Percentiles rank a stretch among this genome's conserved stretches.
Conservation (phyloP, 352 stramenopile species). For the Globisporangium barbulae region DNA sequence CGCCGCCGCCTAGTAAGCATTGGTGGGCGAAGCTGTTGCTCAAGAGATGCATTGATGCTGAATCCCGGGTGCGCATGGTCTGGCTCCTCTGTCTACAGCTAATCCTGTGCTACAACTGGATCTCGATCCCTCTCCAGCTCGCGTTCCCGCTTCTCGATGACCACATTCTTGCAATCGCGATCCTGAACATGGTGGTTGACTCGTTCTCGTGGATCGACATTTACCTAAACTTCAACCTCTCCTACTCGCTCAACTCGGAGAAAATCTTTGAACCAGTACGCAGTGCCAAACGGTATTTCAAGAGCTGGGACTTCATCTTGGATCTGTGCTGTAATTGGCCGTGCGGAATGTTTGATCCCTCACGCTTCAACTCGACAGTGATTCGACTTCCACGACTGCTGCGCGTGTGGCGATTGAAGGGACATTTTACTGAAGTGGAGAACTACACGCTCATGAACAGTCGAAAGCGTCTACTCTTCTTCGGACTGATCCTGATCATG, state of each 20-base stretch:
- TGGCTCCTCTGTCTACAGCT: constrained; percentile 45
- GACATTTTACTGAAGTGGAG: constrained; percentile 33
- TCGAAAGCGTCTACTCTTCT: constrained; percentile 36
- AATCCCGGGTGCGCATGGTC: constrained; percentile 37
- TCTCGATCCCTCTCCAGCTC: constrained; percentile 43
- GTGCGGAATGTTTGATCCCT: constrained; percentile 33
- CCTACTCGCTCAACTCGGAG: constrained; percentile 45
- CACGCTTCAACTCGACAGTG: constrained; percentile 13
- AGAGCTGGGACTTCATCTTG: constrained; percentile 29
- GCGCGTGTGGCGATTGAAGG: constrained; percentile 31
- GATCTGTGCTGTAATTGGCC: constrained; percentile 34
- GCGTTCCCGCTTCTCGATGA: constrained; percentile 36
- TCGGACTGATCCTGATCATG: constrained; percentile 39
- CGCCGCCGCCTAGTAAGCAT: constrained; percentile 7
- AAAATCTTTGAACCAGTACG: constrained; percentile 36
- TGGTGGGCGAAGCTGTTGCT: constrained; percentile 42
- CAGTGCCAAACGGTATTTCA: constrained; percentile 34
- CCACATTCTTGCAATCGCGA: constrained; percentile 27
- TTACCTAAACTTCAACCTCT: constrained; percentile 47
- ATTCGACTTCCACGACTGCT: constrained; percentile 34
- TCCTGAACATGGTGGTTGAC: constrained; percentile 32
- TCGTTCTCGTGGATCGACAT: constrained; percentile 42
- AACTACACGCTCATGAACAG: constrained; percentile 38
- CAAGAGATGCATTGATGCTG: constrained; percentile 30
- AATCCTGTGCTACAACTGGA: constrained; percentile 52